Evolutionary conservation across 108 stramenopile genomes (phyloP).

Genomic region (Skeletonema tropicum): DNA sequence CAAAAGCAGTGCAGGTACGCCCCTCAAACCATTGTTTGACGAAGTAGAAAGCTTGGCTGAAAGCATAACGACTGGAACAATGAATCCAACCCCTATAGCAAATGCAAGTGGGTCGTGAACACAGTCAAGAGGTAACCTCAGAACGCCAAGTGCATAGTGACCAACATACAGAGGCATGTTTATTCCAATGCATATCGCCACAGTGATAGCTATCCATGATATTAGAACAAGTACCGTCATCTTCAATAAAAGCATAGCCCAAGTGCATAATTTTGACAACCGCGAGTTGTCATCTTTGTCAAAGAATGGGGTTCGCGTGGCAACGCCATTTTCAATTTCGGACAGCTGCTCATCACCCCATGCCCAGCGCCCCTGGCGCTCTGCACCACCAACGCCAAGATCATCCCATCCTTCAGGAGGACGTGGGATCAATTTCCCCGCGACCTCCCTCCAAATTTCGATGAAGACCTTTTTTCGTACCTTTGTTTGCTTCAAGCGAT

Average conservation of each 20-base stretch:
- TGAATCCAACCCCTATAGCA: constrained; percentile 57
- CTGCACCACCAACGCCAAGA: constrained; percentile 82
- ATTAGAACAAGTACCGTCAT: constrained; percentile 52
- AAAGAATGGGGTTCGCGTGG: constrained; percentile 65
- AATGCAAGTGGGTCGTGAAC: constrained; percentile 84
- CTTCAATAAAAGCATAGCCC: constrained; percentile 40
- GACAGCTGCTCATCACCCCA: constrained; percentile 80
- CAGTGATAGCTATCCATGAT: constrained; percentile 72
- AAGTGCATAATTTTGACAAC: constrained; percentile 1
- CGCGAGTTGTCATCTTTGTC: constrained; percentile 15
- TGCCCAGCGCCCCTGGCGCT: constrained; percentile 86
- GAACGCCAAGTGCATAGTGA: constrained; percentile 48
- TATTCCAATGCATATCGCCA: constrained; percentile 40
- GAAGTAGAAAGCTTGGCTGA: constrained; percentile 30
- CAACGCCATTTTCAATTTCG: constrained; percentile 73
- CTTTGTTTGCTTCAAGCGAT: constrained; percentile 53
- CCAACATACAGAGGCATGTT: constrained; percentile 64
- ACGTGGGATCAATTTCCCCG: constrained; percentile 68
- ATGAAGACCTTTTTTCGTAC: constrained; percentile 29
- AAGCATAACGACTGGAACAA: constrained; percentile 50
- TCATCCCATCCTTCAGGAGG: constrained; percentile 94
- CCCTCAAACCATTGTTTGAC: constrained; percentile 12
- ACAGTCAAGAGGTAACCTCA: constrained; percentile 61
- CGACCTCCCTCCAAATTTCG: constrained; percentile 72
- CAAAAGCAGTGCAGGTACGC: not conserved